These are phyloP conservation scores for Talaromyces sp. DNA, from an alignment of 2,329 filamentous ascomycete species.

Conservation along the genomic window DNA sequence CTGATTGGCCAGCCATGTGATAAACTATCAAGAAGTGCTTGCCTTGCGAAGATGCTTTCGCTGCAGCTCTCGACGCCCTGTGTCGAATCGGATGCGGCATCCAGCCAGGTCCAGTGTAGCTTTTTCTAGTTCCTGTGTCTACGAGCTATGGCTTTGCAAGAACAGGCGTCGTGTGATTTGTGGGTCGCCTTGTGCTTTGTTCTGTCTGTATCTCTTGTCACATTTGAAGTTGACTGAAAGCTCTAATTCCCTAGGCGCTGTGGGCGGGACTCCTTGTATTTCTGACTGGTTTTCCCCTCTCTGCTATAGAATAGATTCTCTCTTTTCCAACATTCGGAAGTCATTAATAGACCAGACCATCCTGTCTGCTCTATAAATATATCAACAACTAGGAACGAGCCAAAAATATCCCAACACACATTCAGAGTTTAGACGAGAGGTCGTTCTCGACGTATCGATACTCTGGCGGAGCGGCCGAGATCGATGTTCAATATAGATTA, in stretches of 20 bases:
- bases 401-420: not conserved
- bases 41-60: not conserved
- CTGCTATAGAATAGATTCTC: not conserved
- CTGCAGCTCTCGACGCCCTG: slow-evolving; percentile 6
- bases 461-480: not conserved
- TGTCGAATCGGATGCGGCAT: slow-evolving; percentile 11
- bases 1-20: slow-evolving; percentile 13
- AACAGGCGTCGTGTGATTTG: slow-evolving; percentile 10
- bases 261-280: not conserved
- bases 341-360: not conserved
- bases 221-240: not conserved
- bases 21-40: not conserved
- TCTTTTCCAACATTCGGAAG: not conserved
- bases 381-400: not conserved
- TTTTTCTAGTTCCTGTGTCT: not conserved
- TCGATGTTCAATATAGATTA: slow-evolving; percentile 3
- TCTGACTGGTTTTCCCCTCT: slow-evolving; percentile 8
- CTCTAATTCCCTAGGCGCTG: not conserved
- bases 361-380: slow-evolving; percentile 1
- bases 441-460: not conserved
- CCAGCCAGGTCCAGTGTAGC: not conserved
- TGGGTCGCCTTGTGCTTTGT: slow-evolving; percentile 8
- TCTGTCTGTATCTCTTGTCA: slow-evolving; percentile 5
- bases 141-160: not conserved
- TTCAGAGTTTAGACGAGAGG: not conserved